Conservation (phyloP, 2,329 filamentous ascomycete genomes). For the Lachnellula arida region DNA sequence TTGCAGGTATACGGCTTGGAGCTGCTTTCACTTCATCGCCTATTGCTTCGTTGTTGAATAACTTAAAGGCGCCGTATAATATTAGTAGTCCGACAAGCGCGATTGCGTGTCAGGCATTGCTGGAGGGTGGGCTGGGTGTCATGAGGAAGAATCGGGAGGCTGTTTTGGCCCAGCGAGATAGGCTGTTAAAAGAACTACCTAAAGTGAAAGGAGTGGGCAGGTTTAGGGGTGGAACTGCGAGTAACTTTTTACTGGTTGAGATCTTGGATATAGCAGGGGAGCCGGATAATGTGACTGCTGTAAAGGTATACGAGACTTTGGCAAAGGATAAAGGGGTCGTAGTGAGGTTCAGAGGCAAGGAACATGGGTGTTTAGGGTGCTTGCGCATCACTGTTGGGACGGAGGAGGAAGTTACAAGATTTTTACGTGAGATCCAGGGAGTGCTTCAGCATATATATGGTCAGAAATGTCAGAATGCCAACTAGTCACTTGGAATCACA, state of each 20-base stretch:
- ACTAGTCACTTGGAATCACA: too few relatives aligned
- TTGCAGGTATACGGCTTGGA: constrained; percentile 89
- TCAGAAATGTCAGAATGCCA: too few relatives aligned
- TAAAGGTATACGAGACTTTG: constrained; percentile 76
- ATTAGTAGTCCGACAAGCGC: constrained; percentile 83
- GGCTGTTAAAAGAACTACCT: constrained; percentile 69
- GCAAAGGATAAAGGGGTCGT: constrained; percentile 87
- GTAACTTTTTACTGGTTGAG: constrained; percentile 90
- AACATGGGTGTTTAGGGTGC: constrained; percentile 83
- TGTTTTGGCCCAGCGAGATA: constrained; percentile 72
- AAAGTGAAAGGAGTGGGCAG: constrained; percentile 72
- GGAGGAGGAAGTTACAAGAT: constrained; percentile 74
- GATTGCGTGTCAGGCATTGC: constrained; percentile 70
- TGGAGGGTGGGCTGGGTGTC: constrained; percentile 58
- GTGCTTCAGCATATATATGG: constrained; percentile 20
- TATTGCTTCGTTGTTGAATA: constrained; percentile 80
- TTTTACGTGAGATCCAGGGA: constrained; percentile 61
- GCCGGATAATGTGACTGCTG: constrained; percentile 73
- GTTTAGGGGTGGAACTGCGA: constrained; percentile 72
- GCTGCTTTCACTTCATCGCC: constrained; percentile 72
- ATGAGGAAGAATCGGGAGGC: constrained; percentile 69
- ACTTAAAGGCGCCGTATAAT: constrained; percentile 94
- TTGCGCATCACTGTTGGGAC: constrained; percentile 91
- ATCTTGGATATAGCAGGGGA: constrained; percentile 68
- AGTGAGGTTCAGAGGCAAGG: constrained; percentile 88